These are phyloP conservation scores for Citeromyces matritensis DNA, from an alignment of 805 yeast genomes.

Conservation along the genomic window DNA sequence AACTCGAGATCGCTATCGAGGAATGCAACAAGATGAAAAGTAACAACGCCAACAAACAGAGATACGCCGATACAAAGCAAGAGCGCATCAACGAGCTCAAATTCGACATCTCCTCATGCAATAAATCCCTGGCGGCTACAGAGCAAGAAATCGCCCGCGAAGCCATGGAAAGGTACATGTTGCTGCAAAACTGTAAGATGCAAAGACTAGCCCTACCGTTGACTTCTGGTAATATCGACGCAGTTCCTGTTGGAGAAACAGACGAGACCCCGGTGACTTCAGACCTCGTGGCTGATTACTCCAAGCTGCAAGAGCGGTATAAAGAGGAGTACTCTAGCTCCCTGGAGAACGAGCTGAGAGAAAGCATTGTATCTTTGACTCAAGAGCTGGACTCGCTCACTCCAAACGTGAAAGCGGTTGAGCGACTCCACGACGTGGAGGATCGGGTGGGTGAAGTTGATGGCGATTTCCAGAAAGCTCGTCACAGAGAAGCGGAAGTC, in stretches of 20 bases:
- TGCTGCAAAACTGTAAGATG: constrained; percentile 60
- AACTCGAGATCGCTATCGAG: constrained; percentile 19
- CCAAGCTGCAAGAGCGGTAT: constrained; percentile 32
- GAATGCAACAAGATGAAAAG: constrained; percentile 18
- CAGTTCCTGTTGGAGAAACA: constrained; percentile 43
- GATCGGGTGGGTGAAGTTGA: constrained; percentile 44
- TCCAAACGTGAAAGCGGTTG: constrained; percentile 75
- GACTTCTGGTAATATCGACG: constrained; percentile 40
- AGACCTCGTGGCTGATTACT: constrained; percentile 8
- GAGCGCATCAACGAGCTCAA: constrained; percentile 12
- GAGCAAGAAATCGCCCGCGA: constrained; percentile 41
- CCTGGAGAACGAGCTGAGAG: constrained; percentile 18
- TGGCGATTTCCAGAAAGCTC: constrained; percentile 43
- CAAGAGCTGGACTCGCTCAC: constrained; percentile 32
- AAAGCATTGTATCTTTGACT: constrained; percentile 17
- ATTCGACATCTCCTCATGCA: constrained; percentile 12
- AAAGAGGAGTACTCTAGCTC: constrained; percentile 18
- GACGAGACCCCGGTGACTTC: constrained; percentile 17
- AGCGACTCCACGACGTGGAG: constrained; percentile 58
- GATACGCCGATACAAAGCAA: constrained; percentile 1
- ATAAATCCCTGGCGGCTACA: constrained; percentile 19
- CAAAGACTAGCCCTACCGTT: constrained; percentile 56
- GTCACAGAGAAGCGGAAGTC: constrained; percentile 42
- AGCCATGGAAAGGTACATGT: constrained; percentile 38
- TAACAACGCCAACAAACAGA: constrained; percentile 1